Conservation (phyloP, 352 stramenopile species). For the Phytophthora agathidicida region DNA sequence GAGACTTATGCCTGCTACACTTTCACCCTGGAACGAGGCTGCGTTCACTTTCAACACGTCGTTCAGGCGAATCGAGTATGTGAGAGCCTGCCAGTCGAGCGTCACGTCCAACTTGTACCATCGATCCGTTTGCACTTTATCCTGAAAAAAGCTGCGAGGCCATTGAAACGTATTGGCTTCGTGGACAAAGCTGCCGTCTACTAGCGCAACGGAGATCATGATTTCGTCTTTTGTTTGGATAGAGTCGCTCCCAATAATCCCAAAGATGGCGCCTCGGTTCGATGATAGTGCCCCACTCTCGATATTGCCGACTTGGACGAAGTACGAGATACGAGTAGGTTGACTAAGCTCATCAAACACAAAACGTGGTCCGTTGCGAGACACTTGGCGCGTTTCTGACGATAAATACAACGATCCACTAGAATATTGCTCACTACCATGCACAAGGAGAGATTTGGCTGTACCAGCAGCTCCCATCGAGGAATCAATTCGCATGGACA, state of each 20-base stretch:
- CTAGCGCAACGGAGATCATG: conserved; percentile 70
- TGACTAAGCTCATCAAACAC: conserved; percentile 25
- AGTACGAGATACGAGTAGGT: conserved; percentile 79
- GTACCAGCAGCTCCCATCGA: conserved; percentile 73
- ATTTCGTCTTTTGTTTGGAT: conserved; percentile 46
- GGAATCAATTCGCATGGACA: conserved; percentile 65
- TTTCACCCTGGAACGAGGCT: conserved; percentile 55
- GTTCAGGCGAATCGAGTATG: conserved; percentile 92
- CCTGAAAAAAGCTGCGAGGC: conserved; percentile 53
- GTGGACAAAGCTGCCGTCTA: conserved; percentile 70
- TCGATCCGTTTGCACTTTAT: conserved; percentile 59
- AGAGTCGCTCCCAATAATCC: conserved; percentile 36
- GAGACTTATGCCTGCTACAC: conserved; percentile 69
- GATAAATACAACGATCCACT: conserved; percentile 38
- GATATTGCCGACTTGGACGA: conserved; percentile 66
- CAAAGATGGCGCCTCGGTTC: conserved; percentile 73
- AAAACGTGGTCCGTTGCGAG: conserved; percentile 58
- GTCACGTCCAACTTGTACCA: conserved; percentile 97
- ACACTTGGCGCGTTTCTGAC: conserved; percentile 23
- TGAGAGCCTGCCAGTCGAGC: conserved; percentile 82
- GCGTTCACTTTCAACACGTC: conserved; percentile 82
- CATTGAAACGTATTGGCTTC: conserved; percentile 76
- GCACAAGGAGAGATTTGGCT: conserved; percentile 68
- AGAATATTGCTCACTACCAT: conserved; percentile 45
- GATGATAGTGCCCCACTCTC: conserved; percentile 41